Conservation (phyloP, 2,329 filamentous ascomycete genomes). For the Phaeoacremonium minimum region DNA sequence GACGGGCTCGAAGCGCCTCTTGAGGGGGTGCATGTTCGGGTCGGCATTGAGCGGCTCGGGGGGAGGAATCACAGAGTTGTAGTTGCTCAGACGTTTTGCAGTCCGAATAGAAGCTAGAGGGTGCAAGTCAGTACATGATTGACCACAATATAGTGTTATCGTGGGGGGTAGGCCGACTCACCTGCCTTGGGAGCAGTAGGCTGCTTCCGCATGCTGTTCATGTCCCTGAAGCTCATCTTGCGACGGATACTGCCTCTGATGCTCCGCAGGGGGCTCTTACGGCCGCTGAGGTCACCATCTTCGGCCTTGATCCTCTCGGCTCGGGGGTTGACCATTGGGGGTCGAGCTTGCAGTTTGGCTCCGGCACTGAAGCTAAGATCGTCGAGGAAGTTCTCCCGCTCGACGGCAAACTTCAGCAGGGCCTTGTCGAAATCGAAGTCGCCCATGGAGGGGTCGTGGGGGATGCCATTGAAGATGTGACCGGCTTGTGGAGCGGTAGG, state of each 20-base stretch:
- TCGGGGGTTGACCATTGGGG: conserved; percentile 72
- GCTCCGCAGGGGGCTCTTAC: conserved; percentile 51
- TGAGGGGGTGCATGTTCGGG: conserved; percentile 92
- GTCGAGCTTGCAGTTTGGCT: conserved; percentile 65
- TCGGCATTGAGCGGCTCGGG: conserved; percentile 87
- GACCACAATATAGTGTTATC: too few relatives aligned
- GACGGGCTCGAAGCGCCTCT: conserved; percentile 93
- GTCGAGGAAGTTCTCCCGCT: conserved; percentile 88
- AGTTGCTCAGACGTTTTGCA: conserved; percentile 86
- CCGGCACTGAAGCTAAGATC: conserved; percentile 88
- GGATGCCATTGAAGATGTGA: conserved; percentile 9
- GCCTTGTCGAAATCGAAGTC: conserved; percentile 95
- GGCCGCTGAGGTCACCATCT: conserved; percentile 51
- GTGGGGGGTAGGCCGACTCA: conserved; percentile 42
- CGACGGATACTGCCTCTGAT: conserved; percentile 83
- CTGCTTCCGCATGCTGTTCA: conserved; percentile 91
- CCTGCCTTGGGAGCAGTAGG: conserved; percentile 70
- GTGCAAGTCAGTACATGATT: conserved; percentile 20
- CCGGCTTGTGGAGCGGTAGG: conserved; percentile 26
- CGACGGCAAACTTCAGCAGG: conserved; percentile 89
- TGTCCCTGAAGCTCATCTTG: conserved; percentile 88
- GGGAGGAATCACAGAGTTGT: conserved; percentile 94
- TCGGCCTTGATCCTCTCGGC: conserved; percentile 78
- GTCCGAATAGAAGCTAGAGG: conserved; percentile 62
- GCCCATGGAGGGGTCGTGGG: conserved; percentile 27